Base-by-base conservation (phyloP, 164 flowering plant species). In the Magnolia officinalis region DNA sequence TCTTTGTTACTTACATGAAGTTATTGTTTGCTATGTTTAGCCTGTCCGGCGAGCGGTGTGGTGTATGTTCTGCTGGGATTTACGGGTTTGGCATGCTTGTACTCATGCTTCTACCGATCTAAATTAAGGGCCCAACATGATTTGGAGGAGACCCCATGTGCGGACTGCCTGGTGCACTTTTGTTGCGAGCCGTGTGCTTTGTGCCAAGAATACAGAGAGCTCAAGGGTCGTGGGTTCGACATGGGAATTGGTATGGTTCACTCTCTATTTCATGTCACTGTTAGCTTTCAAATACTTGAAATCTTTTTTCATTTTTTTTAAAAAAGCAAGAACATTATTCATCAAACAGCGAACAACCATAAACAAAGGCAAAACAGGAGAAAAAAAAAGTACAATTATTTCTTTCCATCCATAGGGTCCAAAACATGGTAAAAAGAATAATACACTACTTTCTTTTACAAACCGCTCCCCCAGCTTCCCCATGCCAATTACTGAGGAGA, bases 171-270 rank as follows among this genome's bases (percentile, higher is more conserved):
- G 51, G 74, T 85, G 67, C 90, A 88, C 74, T 86, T 73, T 67
- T 87, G 80, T 18, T 88, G 91, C 55, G 88, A 86, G 83, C 24
- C 61, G 21, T 90, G 91, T 72, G 86, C 90, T 3, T 73, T 88
- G 63, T 85, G 88, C 64, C 93, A 88, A 75, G 90, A 88, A 78
- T 84, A 89, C 68, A 77, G 90, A 70, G 88, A 88, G 82, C 87
- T 89, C 67, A 71, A 82, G 59, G 77, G 72, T 76, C 88, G 79
- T 49, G 90, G 92, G 8, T 82, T 83, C 51, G 85, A 87, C 72
- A 69, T 80, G 79, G 26, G 76, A 13, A 73, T 80, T 6, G 82
- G 79, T 80, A 65, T 3, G 59, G 24, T 31, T 50, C 6, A 14
- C 14, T 73, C 19, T 8, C 31, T 61, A n/a, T 50, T 14, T 16